Evolutionary conservation across 768 basidiomycete genomes (phyloP).

Genomic region (Chalciporus chontae): DNA sequence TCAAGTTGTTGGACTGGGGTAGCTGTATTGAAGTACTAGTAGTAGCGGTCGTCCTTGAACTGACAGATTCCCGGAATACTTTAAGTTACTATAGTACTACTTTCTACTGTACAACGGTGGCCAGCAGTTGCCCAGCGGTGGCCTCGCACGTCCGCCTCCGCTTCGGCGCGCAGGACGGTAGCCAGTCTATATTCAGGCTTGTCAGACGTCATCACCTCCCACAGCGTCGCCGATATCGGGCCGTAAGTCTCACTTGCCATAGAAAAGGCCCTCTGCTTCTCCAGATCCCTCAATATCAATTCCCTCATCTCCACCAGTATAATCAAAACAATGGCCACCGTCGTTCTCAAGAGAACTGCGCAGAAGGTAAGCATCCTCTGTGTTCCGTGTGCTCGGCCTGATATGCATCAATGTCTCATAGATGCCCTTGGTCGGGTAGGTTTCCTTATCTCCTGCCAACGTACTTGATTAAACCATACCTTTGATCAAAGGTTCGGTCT

Average conservation of each 20-base stretch:
- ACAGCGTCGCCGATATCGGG: constrained; percentile 5
- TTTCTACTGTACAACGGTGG: no score
- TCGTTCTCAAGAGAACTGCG: constrained; percentile 56
- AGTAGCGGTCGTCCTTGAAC: no score
- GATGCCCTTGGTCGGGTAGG: constrained; percentile 72
- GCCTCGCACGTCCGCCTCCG: no score
- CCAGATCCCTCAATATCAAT: constrained; percentile 7
- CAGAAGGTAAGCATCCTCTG: constrained; percentile 42
- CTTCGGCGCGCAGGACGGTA: neutral
- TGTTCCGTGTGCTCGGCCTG: neutral
- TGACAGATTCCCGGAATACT: no score
- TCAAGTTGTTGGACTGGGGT: no score
- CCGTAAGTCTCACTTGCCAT: constrained; percentile 7
- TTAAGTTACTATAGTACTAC: no score
- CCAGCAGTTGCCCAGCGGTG: no score
- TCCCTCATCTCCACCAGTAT: constrained; percentile 10
- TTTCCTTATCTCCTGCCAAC: constrained; percentile 5
- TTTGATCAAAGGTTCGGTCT: constrained; percentile 53
- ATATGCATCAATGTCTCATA: constrained; percentile 23
- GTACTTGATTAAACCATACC: neutral
- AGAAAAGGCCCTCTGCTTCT: constrained; percentile 7
- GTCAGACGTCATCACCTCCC: no score
- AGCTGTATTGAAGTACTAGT: no score
- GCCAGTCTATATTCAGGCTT: no score
- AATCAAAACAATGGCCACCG: constrained; percentile 41